phyloP scores from a whole-genome alignment of 305 asterid genomes.

The Ruellia speciosa region DNA sequence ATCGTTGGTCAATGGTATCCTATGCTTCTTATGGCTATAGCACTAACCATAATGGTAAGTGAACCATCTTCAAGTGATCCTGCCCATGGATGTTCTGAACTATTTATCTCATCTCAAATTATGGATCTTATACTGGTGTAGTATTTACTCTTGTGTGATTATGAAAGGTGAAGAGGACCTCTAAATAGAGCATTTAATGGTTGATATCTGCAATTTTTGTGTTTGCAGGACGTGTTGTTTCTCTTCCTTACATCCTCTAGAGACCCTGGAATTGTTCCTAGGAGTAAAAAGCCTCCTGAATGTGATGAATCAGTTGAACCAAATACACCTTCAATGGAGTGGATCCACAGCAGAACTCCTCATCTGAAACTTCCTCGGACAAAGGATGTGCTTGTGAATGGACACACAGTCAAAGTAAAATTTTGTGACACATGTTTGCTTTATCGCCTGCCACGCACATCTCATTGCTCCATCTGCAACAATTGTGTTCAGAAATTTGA shows the following conservation, averaged over 20 bases:
- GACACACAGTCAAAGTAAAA: constrained; percentile 45
- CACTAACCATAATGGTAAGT: neutral
- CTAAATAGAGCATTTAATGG: neutral
- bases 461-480: constrained; percentile 71
- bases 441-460: constrained; percentile 68
- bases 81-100: neutral
- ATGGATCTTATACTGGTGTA: no score
- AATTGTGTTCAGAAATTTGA: constrained; percentile 65
- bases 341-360: constrained; percentile 36
- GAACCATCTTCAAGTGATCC: neutral
- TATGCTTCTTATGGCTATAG: neutral
- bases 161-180: no score
- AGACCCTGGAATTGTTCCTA: constrained; percentile 62
- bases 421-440: constrained; percentile 61
- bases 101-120: no score
- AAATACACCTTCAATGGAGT: constrained; percentile 34
- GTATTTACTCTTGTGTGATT: neutral
- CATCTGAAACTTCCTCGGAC: constrained; percentile 42
- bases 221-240: constrained; percentile 43
- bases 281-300: constrained; percentile 46
- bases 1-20: neutral
- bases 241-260: constrained; percentile 51
- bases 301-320: constrained; percentile 20
- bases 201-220: neutral
- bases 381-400: constrained; percentile 41